Evolutionary conservation across 2,329 filamentous ascomycete genomes (phyloP).

Genomic region (Knufia fluminis): DNA sequence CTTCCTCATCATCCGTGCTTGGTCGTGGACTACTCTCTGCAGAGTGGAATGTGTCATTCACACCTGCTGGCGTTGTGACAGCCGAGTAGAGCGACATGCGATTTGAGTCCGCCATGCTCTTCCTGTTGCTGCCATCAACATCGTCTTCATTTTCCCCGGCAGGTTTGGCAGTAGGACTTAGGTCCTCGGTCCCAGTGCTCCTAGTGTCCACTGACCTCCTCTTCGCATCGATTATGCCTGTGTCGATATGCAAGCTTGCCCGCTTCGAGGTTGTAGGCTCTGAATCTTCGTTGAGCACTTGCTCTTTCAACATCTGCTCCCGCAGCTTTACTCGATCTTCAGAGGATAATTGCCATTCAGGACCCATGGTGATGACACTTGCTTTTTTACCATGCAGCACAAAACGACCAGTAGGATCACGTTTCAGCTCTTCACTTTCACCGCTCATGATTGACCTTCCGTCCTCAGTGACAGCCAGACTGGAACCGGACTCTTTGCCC

Average conservation of each 20-base stretch:
- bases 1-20: neutral
- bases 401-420: slow-evolving; percentile 71
- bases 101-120: slow-evolving; percentile 5
- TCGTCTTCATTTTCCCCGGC: neutral
- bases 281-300: neutral
- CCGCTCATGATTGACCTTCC: slow-evolving; percentile 31
- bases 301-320: slow-evolving; percentile 2
- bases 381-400: slow-evolving; percentile 97
- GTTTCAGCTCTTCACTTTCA: slow-evolving; percentile 60
- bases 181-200: neutral
- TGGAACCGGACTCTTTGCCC: slow-evolving; percentile 62
- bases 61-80: neutral
- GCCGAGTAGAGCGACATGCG: slow-evolving; percentile 4
- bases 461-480: slow-evolving; percentile 45
- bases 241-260: slow-evolving; percentile 4
- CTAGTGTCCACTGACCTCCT: neutral
- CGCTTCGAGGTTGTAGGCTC: neutral
- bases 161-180: neutral
- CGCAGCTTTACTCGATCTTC: slow-evolving; percentile 63
- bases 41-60: slow-evolving; percentile 4
- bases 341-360: slow-evolving; percentile 72
- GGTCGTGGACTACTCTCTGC: slow-evolving; percentile 4
- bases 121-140: neutral
- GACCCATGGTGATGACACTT: slow-evolving; percentile 89
- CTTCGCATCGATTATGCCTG: slow-evolving; percentile 1